These are phyloP conservation scores for Neckera pumila DNA, from an alignment of 225 moss, liverwort and hornwort species.

Conservation along the genomic window DNA sequence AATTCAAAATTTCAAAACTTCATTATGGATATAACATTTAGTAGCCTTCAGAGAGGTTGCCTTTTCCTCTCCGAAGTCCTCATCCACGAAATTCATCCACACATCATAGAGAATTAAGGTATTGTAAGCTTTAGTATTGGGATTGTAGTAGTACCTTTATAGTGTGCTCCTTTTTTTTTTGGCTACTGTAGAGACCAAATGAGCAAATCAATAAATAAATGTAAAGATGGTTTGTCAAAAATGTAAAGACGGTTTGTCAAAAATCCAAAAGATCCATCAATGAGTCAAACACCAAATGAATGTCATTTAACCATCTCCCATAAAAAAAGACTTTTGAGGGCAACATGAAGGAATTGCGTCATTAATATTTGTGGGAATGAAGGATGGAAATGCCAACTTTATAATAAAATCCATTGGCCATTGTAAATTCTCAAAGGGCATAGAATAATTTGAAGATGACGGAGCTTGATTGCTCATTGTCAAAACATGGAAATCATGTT, in stretches of 20 bases:
- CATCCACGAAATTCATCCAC: fast-evolving
- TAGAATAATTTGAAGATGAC: background rate
- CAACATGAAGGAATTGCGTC: fast-evolving
- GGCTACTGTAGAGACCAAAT: background rate
- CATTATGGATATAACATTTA: background rate
- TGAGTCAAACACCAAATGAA: background rate
- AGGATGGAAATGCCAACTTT: fast-evolving
- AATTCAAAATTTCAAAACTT: background rate
- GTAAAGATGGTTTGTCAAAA: background rate
- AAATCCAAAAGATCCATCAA: background rate
- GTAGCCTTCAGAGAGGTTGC: fast-evolving
- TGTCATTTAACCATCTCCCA: background rate
- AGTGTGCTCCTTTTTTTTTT: fast-evolving
- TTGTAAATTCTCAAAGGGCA: fast-evolving
- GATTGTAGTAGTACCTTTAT: fast-evolving
- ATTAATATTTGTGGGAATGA: background rate
- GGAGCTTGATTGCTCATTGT: background rate
- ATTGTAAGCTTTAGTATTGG: fast-evolving
- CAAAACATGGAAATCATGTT: background rate
- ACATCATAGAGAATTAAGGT: background rate
- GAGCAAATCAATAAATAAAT: background rate
- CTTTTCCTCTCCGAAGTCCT: fast-evolving
- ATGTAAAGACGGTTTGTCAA: background rate
- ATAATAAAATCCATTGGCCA: background rate
- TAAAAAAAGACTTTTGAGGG: background rate